Evolutionary conservation across 148 eudicot genomes (phyloP), one percentile per base, ranked within the genome.

Genomic region (Cornus suecica): DNA sequence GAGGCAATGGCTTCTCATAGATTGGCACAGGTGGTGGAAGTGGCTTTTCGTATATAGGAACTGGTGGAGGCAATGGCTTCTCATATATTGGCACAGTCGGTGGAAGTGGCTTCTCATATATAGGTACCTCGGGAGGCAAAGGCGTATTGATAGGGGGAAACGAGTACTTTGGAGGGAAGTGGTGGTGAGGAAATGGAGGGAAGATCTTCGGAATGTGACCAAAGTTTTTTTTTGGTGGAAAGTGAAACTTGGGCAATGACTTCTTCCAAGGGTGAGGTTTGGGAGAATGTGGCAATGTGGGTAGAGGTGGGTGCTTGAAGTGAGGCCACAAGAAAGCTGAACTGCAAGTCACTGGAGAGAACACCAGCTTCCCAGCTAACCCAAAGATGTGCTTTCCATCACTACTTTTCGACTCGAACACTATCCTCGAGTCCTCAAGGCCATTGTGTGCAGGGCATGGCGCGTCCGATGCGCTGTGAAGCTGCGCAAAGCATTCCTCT

Each of bases 401-500:
- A 52, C 80, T 60, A 20, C 75, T 16, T 52, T 78, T 69, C 2
- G 85, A 71, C 60, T 81, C 75, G 75, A 81, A 65, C 32, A 80
- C 62, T 5, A 87, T 84, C 76, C 81, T 85, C 42, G 85, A 68
- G 77, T 81, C 76, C 30, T 85, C 82, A 4, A 85, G 10, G 70
- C 83, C 83, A 61, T 73, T 68, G 70, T 83, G 87, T 34, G 83
- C 63, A 0, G 88, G 84, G 82, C 90, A 87, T 15, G 87, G 90
- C 23, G 76, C 54, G 9, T 73, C 70, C 9, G 85, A 82, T 28
- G 90, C 88, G 65, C 83, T 85, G 68, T 85, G 87, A 29, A 87
- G 90, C 70, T 87, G 84, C 13, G 86, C 90, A 51, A 28, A 83
- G 74, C 90, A 87, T 29, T 83, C 86, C 15, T 85, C 76, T 31